Evolutionary conservation across 208 protist genomes (phyloP).

Genomic region (Leishmania aethiopica): DNA sequence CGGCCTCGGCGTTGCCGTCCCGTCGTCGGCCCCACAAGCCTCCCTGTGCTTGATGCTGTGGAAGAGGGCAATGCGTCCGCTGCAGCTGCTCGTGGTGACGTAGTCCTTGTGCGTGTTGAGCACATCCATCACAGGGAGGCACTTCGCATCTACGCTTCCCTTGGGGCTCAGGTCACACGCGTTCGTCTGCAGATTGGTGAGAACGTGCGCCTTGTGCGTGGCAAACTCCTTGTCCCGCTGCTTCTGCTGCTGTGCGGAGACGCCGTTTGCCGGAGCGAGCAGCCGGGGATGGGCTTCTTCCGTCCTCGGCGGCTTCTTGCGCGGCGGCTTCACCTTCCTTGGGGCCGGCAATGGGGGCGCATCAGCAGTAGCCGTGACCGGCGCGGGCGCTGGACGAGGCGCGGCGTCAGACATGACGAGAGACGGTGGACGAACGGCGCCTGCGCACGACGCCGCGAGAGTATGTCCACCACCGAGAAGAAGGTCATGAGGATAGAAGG

Average conservation of each 20-base stretch:
- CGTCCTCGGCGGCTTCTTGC: slow-evolving; percentile 25
- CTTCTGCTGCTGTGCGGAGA: slow-evolving; percentile 33
- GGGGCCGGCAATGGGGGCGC: neutral
- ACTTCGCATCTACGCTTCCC: slow-evolving; percentile 76
- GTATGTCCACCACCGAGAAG: neutral
- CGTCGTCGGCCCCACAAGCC: slow-evolving; percentile 2
- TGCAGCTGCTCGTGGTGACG: slow-evolving; percentile 90
- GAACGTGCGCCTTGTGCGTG: slow-evolving; percentile 71
- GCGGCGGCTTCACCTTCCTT: slow-evolving; percentile 32
- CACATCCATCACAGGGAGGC: slow-evolving; percentile 64
- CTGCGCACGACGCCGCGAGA: neutral
- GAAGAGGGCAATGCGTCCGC: slow-evolving; percentile 89
- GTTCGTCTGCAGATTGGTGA: slow-evolving; percentile 57
- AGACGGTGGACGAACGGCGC: neutral
- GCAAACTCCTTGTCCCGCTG: slow-evolving; percentile 70
- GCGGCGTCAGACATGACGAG: neutral
- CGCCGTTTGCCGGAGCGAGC: neutral
- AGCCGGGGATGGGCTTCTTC: neutral
- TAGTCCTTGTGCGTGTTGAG: slow-evolving; percentile 82
- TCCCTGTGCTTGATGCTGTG: slow-evolving; percentile 41
- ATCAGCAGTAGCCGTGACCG: neutral
- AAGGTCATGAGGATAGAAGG: neutral
- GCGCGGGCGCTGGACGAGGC: neutral
- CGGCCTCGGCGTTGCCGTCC: slow-evolving; percentile 8
- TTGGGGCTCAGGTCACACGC: slow-evolving; percentile 83